phyloP scores from a whole-genome alignment of 306 rosid genomes.

The Cicer bijugum region DNA sequence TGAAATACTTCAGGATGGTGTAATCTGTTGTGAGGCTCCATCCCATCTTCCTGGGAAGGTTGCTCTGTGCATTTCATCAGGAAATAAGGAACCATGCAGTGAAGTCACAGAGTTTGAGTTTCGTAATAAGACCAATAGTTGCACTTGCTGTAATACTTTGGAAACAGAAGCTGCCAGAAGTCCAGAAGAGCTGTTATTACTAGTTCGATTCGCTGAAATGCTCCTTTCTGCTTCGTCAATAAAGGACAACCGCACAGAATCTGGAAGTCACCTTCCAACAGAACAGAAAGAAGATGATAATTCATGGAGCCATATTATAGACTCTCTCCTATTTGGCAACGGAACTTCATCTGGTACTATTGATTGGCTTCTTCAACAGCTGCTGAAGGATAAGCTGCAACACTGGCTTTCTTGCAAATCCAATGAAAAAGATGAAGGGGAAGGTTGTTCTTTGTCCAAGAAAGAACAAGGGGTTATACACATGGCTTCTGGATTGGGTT shows the following conservation, averaged over 20 bases:
- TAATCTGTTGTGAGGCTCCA: conserved; percentile 83
- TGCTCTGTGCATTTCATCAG: conserved; percentile 76
- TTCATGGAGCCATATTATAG: conserved; percentile 69
- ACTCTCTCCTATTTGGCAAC: conserved; percentile 67
- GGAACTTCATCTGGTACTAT: conserved; percentile 70
- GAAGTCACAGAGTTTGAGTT: conserved; percentile 88
- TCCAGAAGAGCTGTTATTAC: conserved; percentile 80
- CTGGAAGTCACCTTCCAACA: conserved; percentile 44
- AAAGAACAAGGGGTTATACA: conserved; percentile 93
- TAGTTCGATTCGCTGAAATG: conserved; percentile 77
- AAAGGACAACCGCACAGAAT: conserved; percentile 50
- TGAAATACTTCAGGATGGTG: conserved; percentile 85
- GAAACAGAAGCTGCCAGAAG: conserved; percentile 62
- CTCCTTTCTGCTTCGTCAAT: conserved; percentile 61
- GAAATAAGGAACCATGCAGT: conserved; percentile 86
- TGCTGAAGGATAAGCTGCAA: conserved; percentile 77
- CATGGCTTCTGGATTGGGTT: conserved; percentile 90
- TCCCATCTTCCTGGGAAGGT: conserved; percentile 73
- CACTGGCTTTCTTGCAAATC: conserved; percentile 73
- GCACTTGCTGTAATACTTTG: conserved; percentile 49
- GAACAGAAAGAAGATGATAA: conserved; percentile 61
- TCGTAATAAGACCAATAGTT: conserved; percentile 52
- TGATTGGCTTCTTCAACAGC: conserved; percentile 84
- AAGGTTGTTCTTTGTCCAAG: conserved; percentile 75
- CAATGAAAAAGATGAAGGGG: conserved; percentile 50